These are phyloP conservation scores for Trypanosoma theileri DNA, from an alignment of 208 protist species.

Conservation along the genomic window DNA sequence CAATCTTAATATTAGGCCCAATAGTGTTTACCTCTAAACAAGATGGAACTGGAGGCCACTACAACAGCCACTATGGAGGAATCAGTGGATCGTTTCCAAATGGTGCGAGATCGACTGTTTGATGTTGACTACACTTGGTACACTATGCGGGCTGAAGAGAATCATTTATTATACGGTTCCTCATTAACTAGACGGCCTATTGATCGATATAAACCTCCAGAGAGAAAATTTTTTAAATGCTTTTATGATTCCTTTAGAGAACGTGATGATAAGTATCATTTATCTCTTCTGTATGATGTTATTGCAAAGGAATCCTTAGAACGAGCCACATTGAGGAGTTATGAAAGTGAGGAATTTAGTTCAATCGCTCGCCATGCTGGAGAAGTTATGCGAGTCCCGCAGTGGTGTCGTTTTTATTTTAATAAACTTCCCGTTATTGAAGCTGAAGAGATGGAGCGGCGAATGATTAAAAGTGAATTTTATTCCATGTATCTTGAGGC, in stretches of 20 bases:
- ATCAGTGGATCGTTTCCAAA: conserved; percentile 17
- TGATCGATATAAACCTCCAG: not conserved
- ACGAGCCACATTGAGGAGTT: conserved; percentile 9
- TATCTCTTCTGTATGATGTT: conserved; percentile 8
- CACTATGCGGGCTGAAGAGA: conserved; percentile 26
- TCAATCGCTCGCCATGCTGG: conserved; percentile 31
- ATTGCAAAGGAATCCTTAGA: conserved; percentile 17
- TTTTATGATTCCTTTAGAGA: conserved; percentile 46
- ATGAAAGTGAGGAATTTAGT: conserved; percentile 32
- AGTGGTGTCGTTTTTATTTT: conserved; percentile 17
- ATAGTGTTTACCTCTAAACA: not conserved
- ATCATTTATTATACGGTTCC: conserved; percentile 23
- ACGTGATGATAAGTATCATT: conserved; percentile 13
- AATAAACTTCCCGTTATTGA: conserved; percentile 27
- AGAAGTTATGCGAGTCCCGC: conserved; percentile 19
- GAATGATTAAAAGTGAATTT: conserved; percentile 33
- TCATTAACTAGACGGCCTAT: not conserved
- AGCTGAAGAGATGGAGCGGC: conserved; percentile 28
- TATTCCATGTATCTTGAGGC: conserved; percentile 39
- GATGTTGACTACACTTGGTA: conserved; percentile 25
- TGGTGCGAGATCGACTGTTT: conserved; percentile 6
- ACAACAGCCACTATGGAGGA: conserved; percentile 3
- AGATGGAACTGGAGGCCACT: not conserved
- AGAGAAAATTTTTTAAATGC: conserved; percentile 36
- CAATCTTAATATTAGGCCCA: not conserved